Percentiles rank a stretch among this genome's conserved stretches.
phyloP scores from a whole-genome alignment of 768 basidiomycete species.

The Leccinum subgranulosum region DNA sequence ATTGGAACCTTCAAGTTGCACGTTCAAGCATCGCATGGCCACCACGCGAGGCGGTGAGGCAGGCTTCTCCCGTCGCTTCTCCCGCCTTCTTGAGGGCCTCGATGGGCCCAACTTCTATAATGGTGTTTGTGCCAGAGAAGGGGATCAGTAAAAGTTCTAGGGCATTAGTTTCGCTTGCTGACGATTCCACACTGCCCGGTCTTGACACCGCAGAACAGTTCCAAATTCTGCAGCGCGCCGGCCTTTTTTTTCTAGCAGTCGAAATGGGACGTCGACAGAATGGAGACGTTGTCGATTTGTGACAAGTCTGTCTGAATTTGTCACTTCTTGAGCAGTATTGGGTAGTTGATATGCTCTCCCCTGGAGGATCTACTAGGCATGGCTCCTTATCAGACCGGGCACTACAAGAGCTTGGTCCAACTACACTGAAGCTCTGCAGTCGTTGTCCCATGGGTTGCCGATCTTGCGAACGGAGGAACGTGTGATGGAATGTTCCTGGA shows the following conservation, averaged over 20 bases:
- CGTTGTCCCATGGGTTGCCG: not conserved
- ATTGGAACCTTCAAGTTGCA: not conserved
- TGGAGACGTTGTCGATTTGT: not conserved
- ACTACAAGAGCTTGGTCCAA: not conserved
- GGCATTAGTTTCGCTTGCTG: not conserved
- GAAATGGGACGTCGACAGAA: not conserved
- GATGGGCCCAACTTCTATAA: not conserved
- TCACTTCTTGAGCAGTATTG: not conserved
- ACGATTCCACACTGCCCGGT: not conserved
- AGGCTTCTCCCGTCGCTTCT: conserved; percentile 1
- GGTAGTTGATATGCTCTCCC: not conserved
- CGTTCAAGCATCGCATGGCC: conserved; percentile 2
- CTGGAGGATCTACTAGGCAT: not conserved
- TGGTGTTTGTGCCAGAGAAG: not conserved
- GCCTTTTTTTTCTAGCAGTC: not conserved
- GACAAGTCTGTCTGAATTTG: not conserved
- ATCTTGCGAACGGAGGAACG: not conserved
- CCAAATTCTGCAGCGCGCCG: not conserved
- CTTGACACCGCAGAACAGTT: not conserved
- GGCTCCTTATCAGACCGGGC: not conserved
- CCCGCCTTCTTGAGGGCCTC: not conserved
- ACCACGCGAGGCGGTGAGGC: conserved; percentile 8
- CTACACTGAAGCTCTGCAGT: not conserved
- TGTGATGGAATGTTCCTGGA: not conserved
- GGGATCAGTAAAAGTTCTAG: not conserved